Evolutionary conservation across 768 basidiomycete species (phyloP).

Genomic region (Gelatoporia subvermispora): DNA sequence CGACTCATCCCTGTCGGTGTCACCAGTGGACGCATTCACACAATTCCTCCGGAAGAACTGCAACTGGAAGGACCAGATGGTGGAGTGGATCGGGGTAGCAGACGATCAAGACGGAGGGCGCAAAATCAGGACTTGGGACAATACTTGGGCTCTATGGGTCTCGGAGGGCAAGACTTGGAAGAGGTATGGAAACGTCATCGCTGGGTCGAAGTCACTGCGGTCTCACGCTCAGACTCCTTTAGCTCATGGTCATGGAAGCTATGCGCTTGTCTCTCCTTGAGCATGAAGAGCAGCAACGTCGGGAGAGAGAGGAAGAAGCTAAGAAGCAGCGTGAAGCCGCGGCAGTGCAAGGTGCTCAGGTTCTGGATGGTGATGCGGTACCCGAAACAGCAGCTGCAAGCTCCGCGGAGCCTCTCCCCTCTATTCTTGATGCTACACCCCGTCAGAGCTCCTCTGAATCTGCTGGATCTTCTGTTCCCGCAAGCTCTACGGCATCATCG

Average conservation of each 20-base stretch:
- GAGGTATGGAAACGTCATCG: slow-evolving; percentile 65
- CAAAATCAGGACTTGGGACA: slow-evolving; percentile 61
- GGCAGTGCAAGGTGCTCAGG: slow-evolving; percentile 19
- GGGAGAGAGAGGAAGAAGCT: slow-evolving; percentile 64
- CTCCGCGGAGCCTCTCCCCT: slow-evolving; percentile 4
- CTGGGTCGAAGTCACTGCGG: neutral
- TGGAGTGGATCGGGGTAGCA: slow-evolving; percentile 30
- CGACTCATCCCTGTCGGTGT: slow-evolving; percentile 95
- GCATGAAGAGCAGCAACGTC: slow-evolving; percentile 88
- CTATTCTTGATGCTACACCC: neutral
- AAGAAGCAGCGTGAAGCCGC: slow-evolving; percentile 37
- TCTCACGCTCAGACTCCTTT: slow-evolving; percentile 1
- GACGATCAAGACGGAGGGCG: slow-evolving; percentile 56
- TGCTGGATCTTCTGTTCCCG: neutral
- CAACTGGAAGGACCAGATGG: slow-evolving; percentile 38
- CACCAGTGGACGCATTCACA: slow-evolving; percentile 79
- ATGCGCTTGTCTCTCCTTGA: slow-evolving; percentile 94
- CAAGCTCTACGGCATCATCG: neutral
- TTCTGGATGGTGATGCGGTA: slow-evolving; percentile 10
- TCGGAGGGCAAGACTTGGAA: slow-evolving; percentile 86
- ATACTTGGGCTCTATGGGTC: slow-evolving; percentile 53
- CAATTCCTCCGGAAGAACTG: slow-evolving; percentile 56
- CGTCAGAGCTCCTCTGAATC: neutral
- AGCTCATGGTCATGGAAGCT: slow-evolving; percentile 99
- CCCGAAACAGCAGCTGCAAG: slow-evolving; percentile 28